Base-by-base conservation (phyloP, 208 protist genomes). In the Acanthamoeba healyi region DNA sequence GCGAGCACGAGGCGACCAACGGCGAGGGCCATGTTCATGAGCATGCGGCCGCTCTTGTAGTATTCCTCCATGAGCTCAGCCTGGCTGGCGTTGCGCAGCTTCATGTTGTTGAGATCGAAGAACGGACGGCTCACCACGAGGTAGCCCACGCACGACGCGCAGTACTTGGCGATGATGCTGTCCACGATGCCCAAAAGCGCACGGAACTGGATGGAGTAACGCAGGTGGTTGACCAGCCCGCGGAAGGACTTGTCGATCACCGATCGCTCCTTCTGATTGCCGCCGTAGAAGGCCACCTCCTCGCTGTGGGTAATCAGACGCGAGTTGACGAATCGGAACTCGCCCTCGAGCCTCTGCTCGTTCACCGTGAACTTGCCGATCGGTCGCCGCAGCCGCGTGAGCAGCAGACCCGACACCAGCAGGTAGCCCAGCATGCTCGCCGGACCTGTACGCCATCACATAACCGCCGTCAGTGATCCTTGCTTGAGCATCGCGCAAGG, bases 341-440 rank as follows among this genome's bases (percentile, higher is more conserved):
- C 34, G 2, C 82, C 82, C n/a, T 84, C 74, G 42, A 84, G 17
- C 32, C 74, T 84, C n/a, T 36, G 15, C 4, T 2, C 1, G 10
- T 90, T 46, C 40, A 15, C 6, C 5, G n/a, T 9, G 49, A 26
- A 36, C 10, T 46, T n/a, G 65, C 94, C 94, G 42, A 95, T 72
- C 34, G 95, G 95, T 15, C 92, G 58, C 5, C 95, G 86, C 42
- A 96, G 40, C 19, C 82, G 63, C 40, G 95, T 96, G 32, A 97
- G 95, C 0, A 97, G 46, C 9, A 96, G 34, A 38, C 96, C 96
- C n/a, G 95, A 96, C 34, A 96, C 34, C 44, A 96, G 79, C 17
- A 97, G 96, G 26, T 97, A 97, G n/a, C 74, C 92, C 65, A 96
- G 94, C 96, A 97, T 97, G 58, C 92, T 67, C 51, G 95, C 63